These are phyloP conservation scores for Globisporangium abappressorium DNA, from an alignment of 352 stramenopile species.

Conservation along the genomic window DNA sequence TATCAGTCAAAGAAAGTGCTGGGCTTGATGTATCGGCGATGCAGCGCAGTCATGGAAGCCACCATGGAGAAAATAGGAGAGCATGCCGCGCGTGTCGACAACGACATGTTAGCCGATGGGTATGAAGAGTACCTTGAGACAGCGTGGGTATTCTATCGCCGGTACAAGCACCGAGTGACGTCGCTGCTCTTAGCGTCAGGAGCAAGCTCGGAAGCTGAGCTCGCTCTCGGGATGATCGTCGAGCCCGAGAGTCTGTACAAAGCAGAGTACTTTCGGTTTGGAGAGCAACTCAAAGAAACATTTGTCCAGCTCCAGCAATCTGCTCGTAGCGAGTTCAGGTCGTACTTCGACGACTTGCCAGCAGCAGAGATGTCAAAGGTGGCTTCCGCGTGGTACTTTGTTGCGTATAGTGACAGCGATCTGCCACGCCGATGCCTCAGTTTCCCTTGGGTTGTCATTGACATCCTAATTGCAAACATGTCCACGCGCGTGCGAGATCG, in stretches of 20 bases:
- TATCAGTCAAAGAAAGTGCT: conserved; percentile 74
- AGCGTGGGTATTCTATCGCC: conserved; percentile 47
- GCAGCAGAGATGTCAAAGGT: conserved; percentile 31
- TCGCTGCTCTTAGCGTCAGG: conserved; percentile 64
- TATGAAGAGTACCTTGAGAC: conserved; percentile 45
- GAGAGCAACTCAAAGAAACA: conserved; percentile 64
- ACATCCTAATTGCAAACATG: conserved; percentile 51
- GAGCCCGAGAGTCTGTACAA: conserved; percentile 55
- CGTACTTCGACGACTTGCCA: conserved; percentile 18
- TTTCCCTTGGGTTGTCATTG: conserved; percentile 73
- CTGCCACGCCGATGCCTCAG: conserved; percentile 38
- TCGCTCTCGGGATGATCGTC: conserved; percentile 75
- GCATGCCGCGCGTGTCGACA: conserved; percentile 31
- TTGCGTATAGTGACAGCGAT: conserved; percentile 47
- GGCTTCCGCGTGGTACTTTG: conserved; percentile 71
- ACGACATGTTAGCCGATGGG: conserved; percentile 45
- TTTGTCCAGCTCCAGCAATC: conserved; percentile 47
- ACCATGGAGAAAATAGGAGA: conserved; percentile 32
- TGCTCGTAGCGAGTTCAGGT: conserved; percentile 51
- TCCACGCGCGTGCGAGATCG: conserved; percentile 10
- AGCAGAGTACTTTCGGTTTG: conserved; percentile 76
- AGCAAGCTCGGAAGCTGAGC: conserved; percentile 56
- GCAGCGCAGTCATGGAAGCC: conserved; percentile 43
- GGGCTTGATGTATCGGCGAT: conserved; percentile 72
- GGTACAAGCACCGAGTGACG: conserved; percentile 59